These are phyloP conservation scores for Emergomyces pasteurianus DNA, from an alignment of 2,329 filamentous ascomycete genomes.

Conservation along the genomic window DNA sequence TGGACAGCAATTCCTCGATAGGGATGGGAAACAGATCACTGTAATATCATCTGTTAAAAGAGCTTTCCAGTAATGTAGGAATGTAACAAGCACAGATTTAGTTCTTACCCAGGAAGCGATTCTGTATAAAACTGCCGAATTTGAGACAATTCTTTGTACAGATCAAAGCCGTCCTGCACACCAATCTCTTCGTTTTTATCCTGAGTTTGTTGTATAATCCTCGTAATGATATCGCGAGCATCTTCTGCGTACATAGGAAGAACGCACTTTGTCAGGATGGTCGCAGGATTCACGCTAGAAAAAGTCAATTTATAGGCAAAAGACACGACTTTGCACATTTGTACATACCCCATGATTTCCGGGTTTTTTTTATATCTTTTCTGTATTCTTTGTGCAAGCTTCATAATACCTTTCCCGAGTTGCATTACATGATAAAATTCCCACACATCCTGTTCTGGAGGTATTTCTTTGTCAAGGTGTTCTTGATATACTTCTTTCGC, in stretches of 20 bases:
- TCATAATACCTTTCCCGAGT: slow-evolving; percentile 74
- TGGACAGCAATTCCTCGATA: slow-evolving; percentile 71
- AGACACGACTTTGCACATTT: background rate
- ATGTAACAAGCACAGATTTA: background rate
- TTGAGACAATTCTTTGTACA: slow-evolving; percentile 79
- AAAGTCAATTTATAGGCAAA: slow-evolving; percentile 11
- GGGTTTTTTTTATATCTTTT: slow-evolving; percentile 85
- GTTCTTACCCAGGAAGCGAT: slow-evolving; percentile 50
- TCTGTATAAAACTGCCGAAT: slow-evolving; percentile 71
- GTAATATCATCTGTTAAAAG: background rate
- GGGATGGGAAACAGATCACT: slow-evolving; percentile 67
- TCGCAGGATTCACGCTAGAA: slow-evolving; percentile 44
- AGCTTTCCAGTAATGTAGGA: background rate
- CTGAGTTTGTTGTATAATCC: slow-evolving; percentile 64
- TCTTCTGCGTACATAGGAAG: slow-evolving; percentile 87
- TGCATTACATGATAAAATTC: slow-evolving; percentile 84
- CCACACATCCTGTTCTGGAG: slow-evolving; percentile 70
- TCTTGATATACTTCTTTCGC: slow-evolving; percentile 69
- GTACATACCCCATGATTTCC: slow-evolving; percentile 61
- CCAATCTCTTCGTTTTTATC: slow-evolving; percentile 62
- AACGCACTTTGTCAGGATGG: slow-evolving; percentile 67
- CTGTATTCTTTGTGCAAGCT: slow-evolving; percentile 74
- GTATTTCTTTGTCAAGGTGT: slow-evolving; percentile 68
- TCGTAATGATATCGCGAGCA: slow-evolving; percentile 68
- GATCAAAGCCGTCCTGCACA: slow-evolving; percentile 83